phyloP scores from a whole-genome alignment of 345 rosid genomes.

The Lepidium africanum region DNA sequence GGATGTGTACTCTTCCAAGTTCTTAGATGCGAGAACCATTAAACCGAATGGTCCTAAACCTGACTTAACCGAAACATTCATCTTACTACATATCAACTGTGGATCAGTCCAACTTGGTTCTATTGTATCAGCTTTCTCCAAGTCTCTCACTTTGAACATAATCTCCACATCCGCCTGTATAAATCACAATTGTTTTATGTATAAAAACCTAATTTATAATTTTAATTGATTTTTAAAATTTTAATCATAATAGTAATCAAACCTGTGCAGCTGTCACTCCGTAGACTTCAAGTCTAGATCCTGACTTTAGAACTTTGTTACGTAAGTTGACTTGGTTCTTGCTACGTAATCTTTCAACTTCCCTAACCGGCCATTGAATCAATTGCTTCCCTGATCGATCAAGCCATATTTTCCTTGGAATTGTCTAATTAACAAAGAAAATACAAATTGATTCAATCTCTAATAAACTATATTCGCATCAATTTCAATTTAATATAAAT shows the following conservation, averaged over 20 bases:
- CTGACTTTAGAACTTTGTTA: conserved; percentile 30
- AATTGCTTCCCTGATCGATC: conserved; percentile 48
- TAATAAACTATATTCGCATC: not conserved
- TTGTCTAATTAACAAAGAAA: conserved; percentile 30
- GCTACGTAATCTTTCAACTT: conserved; percentile 46
- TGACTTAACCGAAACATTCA: conserved; percentile 43
- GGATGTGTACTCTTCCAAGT: conserved; percentile 51
- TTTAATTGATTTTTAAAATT: not conserved
- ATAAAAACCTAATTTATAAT: not conserved
- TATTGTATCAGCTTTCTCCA: conserved; percentile 42
- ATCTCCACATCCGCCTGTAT: conserved; percentile 73
- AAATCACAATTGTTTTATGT: not conserved
- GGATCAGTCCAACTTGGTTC: conserved; percentile 50
- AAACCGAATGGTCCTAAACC: conserved; percentile 71
- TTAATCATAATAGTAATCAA: not conserved
- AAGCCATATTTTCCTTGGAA: conserved; percentile 59
- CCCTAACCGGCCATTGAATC: conserved; percentile 65
- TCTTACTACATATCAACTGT: conserved; percentile 42
- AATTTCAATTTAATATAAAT: not conserved
- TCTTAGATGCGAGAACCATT: conserved; percentile 52
- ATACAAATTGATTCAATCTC: not conserved
- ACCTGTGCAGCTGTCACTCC: conserved; percentile 69
- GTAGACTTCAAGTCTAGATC: conserved; percentile 37
- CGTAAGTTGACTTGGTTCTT: conserved; percentile 24
- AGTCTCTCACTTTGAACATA: conserved; percentile 34